Base-by-base conservation (phyloP, 1,284 basidiomycete species). In the Sanghuangporus sanghuang region DNA sequence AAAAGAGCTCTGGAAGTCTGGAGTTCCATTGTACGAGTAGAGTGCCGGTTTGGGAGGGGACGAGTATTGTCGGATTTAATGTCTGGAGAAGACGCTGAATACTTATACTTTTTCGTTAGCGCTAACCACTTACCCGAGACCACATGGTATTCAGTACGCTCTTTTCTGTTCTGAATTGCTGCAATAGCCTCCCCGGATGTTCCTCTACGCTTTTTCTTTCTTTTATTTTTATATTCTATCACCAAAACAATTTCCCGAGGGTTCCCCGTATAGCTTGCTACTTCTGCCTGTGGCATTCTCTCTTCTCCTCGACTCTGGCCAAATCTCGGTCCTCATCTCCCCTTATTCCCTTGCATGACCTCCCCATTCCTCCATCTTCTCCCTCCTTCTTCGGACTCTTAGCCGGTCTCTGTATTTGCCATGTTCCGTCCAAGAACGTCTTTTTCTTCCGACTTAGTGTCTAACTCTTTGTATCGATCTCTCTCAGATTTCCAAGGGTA, bases 261-360 rank as follows among this genome's bases (percentile, higher is more conserved):
- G 46, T 49, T 40, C 48, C 52, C 58, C 58, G 58, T 40, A 18
- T 18, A 35, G 16, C 36, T 27, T 58, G n/a, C 21, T 11, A 48
- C 44, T 58, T 27, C 55, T 58, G 36, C 57, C 42, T 48, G 49
- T 48, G 23, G 57, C 42, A 48, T 18, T 35, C 44, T 16, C 40
- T 23, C 21, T 7, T 27, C 50, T 12, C 12, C 36, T 36, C 6
- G 36, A 21, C 48, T 40, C 46, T 60, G 49, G 58, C 23, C 49
- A 60, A 52, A 50, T 52, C 49, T 60, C 48, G 58, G 58, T 27
- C 58, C 18, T 49, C 49, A 52, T 27, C 27, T 49, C 48, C 46
- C 35, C 16, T 40, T 18, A n/a, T 54, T 35, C 7, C 16, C 36
- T 18, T n/a, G 9, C 16, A 60, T 60, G 48, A 60, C 58, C 49